These are phyloP conservation scores for Dactylellina cionopaga DNA, from an alignment of 2,329 filamentous ascomycete genomes.

Conservation along the genomic window DNA sequence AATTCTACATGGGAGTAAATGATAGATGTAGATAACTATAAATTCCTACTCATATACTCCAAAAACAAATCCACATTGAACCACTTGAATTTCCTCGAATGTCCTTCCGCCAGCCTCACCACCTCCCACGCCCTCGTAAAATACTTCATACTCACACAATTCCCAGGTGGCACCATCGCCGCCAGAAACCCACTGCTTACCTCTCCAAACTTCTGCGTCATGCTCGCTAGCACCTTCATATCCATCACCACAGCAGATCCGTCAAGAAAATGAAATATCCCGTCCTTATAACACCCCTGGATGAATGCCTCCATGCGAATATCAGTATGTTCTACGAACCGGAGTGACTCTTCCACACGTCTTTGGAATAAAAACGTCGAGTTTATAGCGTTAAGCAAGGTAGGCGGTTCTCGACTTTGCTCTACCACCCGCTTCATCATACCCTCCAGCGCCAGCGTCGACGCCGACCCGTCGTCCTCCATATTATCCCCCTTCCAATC, in stretches of 20 bases:
- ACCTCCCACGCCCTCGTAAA: constrained; percentile 14
- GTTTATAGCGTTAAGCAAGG: constrained; percentile 6
- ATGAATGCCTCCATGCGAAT: constrained; percentile 26
- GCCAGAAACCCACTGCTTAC: background rate
- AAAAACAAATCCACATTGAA: constrained; percentile 18
- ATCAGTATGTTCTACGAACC: constrained; percentile 32
- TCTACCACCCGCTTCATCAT: constrained; percentile 40
- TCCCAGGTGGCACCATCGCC: constrained; percentile 16
- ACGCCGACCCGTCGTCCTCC: background rate
- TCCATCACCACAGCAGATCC: background rate
- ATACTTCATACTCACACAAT: constrained; percentile 33
- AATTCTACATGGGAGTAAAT: no score
- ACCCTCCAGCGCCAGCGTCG: constrained; percentile 15
- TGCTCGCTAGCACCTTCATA: background rate
- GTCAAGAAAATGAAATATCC: constrained; percentile 26
- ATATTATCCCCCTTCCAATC: constrained; percentile 7
- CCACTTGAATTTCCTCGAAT: constrained; percentile 16
- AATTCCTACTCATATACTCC: constrained; percentile 21
- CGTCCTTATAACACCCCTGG: constrained; percentile 28
- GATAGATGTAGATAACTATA: no score
- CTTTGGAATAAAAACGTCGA: constrained; percentile 31
- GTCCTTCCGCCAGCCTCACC: constrained; percentile 5
- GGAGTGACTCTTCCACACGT: constrained; percentile 30
- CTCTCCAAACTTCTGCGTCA: background rate
- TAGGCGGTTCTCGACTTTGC: background rate